phyloP scores from a whole-genome alignment of 225 moss, liverwort and hornwort species.

The Pseudisothecium myosuroides region DNA sequence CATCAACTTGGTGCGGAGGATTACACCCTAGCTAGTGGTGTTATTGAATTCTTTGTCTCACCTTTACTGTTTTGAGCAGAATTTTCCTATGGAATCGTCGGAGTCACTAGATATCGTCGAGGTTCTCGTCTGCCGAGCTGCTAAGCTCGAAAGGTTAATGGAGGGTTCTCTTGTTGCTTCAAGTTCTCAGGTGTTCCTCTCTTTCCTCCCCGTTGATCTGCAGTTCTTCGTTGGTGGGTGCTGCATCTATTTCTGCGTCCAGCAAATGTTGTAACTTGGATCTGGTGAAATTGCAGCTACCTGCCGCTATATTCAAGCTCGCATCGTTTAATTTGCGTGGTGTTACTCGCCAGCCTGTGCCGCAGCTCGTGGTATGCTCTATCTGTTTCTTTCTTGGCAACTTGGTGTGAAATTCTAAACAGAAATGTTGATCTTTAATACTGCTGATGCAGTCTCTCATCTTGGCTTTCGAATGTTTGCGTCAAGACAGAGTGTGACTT shows the following conservation, averaged over 20 bases:
- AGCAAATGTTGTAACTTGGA: background rate
- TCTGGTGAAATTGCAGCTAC: slow-evolving; percentile 57
- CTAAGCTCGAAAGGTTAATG: slow-evolving; percentile 67
- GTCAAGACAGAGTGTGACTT: background rate
- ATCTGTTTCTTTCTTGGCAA: background rate
- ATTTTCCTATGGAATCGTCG: slow-evolving; percentile 64
- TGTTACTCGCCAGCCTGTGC: slow-evolving; percentile 52
- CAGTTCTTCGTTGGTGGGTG: background rate
- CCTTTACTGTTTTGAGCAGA: slow-evolving; percentile 21
- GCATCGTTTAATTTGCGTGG: slow-evolving; percentile 84
- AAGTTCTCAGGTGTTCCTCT: slow-evolving; percentile 63
- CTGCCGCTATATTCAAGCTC: slow-evolving; percentile 97
- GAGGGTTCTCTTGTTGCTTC: slow-evolving; percentile 81
- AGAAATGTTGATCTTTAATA: background rate
- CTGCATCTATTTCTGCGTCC: slow-evolving; percentile 2
- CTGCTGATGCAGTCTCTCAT: background rate
- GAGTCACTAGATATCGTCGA: slow-evolving; percentile 85
- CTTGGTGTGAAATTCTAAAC: background rate
- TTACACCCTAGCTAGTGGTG: background rate
- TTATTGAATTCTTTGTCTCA: background rate
- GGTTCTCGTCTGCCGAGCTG: slow-evolving; percentile 91
- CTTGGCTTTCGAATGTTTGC: slow-evolving; percentile 1
- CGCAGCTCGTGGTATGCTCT: slow-evolving; percentile 81
- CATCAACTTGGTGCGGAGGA: background rate
- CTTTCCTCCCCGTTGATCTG: background rate